Evolutionary conservation across 345 rosid species (phyloP), one percentile per base, ranked within the genome.

Genomic region (Salix caprea): DNA sequence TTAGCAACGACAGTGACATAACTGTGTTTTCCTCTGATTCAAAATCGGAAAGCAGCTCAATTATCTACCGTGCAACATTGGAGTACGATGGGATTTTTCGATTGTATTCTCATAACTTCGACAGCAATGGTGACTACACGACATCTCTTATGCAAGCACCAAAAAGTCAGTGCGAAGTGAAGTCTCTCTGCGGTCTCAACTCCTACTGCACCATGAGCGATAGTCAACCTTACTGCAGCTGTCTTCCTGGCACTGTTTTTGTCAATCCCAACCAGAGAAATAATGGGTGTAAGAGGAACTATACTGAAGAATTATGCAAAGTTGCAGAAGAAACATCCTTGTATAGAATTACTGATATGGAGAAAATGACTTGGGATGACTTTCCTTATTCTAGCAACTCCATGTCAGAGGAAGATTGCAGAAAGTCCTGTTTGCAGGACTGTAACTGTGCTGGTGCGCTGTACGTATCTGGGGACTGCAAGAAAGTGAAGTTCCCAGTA

Each of bases 391-490:
- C 0, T 6, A 1, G 4, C 1, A 18, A 61, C 7, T 46, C 60
- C 7, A 26, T 71, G 37, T 9, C 42, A 2, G 28, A n/a, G 6
- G 5, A 18, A 6, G 16, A 73, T 64, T 84, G 87, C 72, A 32
- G 71, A n/a, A 46, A 40, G 9, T 75, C 76, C 2, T 81, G 87
- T 60, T 69, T 72, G 16, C 26, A 81, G 16, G 87, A 84, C 24
- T 78, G 82, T 62, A 26, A 76, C 8, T 78, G 87, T 34, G 80
- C n/a, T 0, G 84, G 77, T 0, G 84, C 84, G 2, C 0, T 61
- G 7, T 76, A 72, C 64, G 0, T 0, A 9, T 1, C 9, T 0
- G 44, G 30, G 52, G 11, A 0, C 0, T 84, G 87, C 81, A 58
- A 2, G 2, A 84, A 78, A 54, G 18, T 40, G 15, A 19, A n/a